Evolutionary conservation across 2,329 filamentous ascomycete species (phyloP), one percentile per base, ranked within the genome.

Genomic region (Cladosporium sp.): DNA sequence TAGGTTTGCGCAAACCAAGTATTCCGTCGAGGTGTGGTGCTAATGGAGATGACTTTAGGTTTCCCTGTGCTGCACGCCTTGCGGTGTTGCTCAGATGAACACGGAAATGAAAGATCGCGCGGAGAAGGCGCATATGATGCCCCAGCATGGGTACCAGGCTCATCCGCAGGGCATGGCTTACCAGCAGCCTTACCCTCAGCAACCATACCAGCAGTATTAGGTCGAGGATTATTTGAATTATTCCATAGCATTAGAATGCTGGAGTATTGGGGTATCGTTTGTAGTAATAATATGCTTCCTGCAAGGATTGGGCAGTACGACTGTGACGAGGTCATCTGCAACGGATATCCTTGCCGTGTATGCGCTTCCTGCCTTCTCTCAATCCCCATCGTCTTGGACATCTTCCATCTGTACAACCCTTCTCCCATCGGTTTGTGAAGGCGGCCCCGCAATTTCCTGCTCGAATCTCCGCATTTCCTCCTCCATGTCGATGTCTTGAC

Each of bases 391-490:
- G 53, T 74, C 72, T 25, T 70, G 67, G 3, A 74, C 70, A 49
- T 75, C 72, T 53, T 74, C 72, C 38, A 75, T 69, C 56, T 69
- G 65, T 29, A 74, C 72, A n/a, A 67, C 59, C 22, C 57, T 65
- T 42, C 67, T 61, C n/a, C 50, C 54, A 22, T 65, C 65, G 47
- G 69, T 66, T 15, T 63, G 56, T 13, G 54, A 57, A 27, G 64
- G 52, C 22, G 64, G 47, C 16, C 41, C 52, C 13, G 55, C 53
- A 38, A 62, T 67, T 35, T 64, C 60, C 16, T 52, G 58, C 54
- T 72, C 71, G 16, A 68, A 67, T 9, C 61, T 66, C 59, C 68
- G 68, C 60, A 69, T 67, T 16, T 66, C 61, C 41, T 67, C 63
- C 25, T 70, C 65, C 36, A 71, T 33, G 67, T 63, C 19, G 57